Base-by-base conservation (phyloP, 495 filamentous ascomycete genomes). In the Hypomontagnella monticulosa region DNA sequence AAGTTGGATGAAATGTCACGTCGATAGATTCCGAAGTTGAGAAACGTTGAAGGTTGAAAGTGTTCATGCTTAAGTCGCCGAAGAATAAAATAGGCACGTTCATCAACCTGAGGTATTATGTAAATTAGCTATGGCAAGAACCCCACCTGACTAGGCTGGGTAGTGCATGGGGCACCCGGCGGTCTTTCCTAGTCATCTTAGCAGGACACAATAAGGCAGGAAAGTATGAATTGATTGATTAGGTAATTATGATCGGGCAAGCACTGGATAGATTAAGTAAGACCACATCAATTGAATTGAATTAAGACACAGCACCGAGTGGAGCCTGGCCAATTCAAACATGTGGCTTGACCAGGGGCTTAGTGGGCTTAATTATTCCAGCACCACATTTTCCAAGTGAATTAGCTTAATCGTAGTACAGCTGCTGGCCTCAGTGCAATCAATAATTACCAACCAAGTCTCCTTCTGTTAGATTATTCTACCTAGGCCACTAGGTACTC, bases 311-410 rank as follows among this genome's bases (percentile, higher is more conserved):
- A 27, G n/a, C n/a, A n/a, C n/a, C n/a, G n/a, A n/a, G 15, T 20
- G 18, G 10, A 43, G 18, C 43, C 38, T 41, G 12, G 7, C 10
- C 18, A 36, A 38, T 51, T 57, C 16, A 61, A 46, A 61, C 56
- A 49, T 62, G 56, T 67, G 48, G 47, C 44, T 61, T 51, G 41
- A 71, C 59, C 59, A 66, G 72, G 75, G 74, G 76, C 66, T 64
- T 43, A 52, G 18, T 15, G 43, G 8, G 23, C 23, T 3, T 27
- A 27, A 27, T 30, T 37, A 47, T 42, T 50, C 50, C 11, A 49
- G 36, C 51, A 57, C 64, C 18, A 65, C 60, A 61, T 67, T 64
- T 60, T 64, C 37, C 5, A 46, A 40, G 48, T 61, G 66, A 69
- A 69, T 69, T 69, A 60, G 66, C 59, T 64, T 64, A 12, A 55